Base-by-base conservation (phyloP, 2,329 filamentous ascomycete species). In the Fonsecaea nubica region DNA sequence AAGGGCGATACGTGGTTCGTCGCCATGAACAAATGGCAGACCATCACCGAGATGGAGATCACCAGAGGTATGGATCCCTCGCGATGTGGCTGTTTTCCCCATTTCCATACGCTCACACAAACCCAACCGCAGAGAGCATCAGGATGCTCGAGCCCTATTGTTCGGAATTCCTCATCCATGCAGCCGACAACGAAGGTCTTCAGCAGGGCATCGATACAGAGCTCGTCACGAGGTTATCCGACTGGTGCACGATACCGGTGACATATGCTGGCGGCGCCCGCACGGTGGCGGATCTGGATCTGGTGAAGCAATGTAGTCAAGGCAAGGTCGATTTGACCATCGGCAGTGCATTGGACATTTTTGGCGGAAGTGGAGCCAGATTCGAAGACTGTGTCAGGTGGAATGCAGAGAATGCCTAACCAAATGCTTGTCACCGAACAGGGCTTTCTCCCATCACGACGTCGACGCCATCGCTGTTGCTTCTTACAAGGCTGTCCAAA, bases 1-100 rank as follows among this genome's bases (percentile, higher is more conserved):
- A 89, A 89, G 67, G 90, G 85, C 42, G 83, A 89, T 63, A 89
- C 83, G 45, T 99, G 95, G 95, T 93, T 91, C 74, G 95, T 99
- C n/a, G 94, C 95, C 63, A 99, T 96, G 90, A 92, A 99, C 79
- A 96, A 96, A 78, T 99, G 95, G 95, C 95, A 98, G 83, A 97
- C 92, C 1, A 90, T 98, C 63, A 98, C 95, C 1, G 92, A 97
- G 75, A 96, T 97, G 89, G 92, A 97, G 77, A 88, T 99, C 71
- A 94, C 90, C 70, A 84, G 91, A 84, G 91, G 94, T 93, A 80
- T 64, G 79, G 58, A 25, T 48, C 18, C n/a, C 33, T 15, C 25
- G 21, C 13, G 6, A 52, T 25, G 42, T 21, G 9, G 38, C 13
- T 50, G 6, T 15, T n/a, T 33, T 33, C 13, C 2, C 35, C 30